Percentiles rank a stretch among this genome's conserved stretches.
phyloP scores from a whole-genome alignment of 2,329 filamentous ascomycete genomes.

The Thielaviopsis punctulata region DNA sequence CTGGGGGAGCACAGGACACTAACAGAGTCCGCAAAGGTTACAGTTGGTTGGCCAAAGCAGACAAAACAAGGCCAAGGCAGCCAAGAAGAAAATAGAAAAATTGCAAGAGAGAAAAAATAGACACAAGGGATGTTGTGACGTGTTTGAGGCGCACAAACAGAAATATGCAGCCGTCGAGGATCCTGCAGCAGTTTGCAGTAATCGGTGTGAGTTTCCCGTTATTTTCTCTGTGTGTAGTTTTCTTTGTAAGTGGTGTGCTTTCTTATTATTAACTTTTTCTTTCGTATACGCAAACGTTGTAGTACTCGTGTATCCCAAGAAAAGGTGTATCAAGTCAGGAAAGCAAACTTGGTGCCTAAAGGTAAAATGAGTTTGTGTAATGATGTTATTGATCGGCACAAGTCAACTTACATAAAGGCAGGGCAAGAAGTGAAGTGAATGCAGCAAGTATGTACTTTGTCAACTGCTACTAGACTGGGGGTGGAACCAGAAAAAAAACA shows the following conservation, averaged over 20 bases:
- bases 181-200: background rate
- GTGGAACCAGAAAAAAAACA: background rate
- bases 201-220: background rate
- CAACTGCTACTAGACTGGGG: background rate
- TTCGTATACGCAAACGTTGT: background rate
- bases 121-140: background rate
- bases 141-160: background rate
- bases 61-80: background rate
- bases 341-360: background rate
- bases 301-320: background rate
- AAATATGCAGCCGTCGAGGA: background rate
- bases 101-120: background rate
- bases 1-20: background rate
- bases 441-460: background rate
- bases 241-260: background rate
- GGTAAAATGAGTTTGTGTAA: background rate
- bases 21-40: background rate
- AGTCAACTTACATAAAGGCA: background rate
- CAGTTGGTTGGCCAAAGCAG: background rate
- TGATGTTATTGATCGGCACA: background rate
- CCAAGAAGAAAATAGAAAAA: background rate
- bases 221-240: background rate
- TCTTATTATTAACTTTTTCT: no score
- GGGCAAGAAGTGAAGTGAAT: no score
- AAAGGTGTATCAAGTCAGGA: background rate